Evolutionary conservation across 2,329 filamentous ascomycete species (phyloP).

Genomic region (Xylariaceae sp.): DNA sequence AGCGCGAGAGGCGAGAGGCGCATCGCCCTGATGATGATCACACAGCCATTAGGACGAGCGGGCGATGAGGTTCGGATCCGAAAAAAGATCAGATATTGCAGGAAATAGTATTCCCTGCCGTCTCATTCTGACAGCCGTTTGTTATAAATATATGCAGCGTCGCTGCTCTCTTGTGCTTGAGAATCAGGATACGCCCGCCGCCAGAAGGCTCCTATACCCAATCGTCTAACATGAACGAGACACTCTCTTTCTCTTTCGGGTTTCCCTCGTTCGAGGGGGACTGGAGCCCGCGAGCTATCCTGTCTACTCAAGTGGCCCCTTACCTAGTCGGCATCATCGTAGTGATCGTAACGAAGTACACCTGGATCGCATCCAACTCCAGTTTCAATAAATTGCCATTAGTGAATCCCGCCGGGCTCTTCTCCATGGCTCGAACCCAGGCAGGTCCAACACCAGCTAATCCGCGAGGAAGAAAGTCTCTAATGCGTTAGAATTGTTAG

Average conservation of each 20-base stretch:
- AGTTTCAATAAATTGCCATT: conserved; percentile 14
- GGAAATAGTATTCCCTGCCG: no score
- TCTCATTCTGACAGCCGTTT: no score
- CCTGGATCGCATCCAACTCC: conserved; percentile 10
- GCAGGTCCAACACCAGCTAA: neutral
- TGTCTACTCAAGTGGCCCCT: conserved; percentile 6
- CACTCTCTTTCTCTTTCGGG: neutral
- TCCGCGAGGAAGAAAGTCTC: neutral
- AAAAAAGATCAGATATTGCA: no score
- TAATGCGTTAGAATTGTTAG: conserved; percentile 4
- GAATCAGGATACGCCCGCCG: no score
- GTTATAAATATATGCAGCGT: no score
- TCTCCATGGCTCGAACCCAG: conserved; percentile 9
- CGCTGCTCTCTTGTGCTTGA: no score
- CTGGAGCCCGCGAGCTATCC: conserved; percentile 6
- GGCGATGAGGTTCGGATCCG: no score
- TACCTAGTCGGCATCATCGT: conserved; percentile 11
- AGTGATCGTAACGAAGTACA: conserved; percentile 8
- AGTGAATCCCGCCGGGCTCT: conserved; percentile 9
- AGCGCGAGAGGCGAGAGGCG: no score
- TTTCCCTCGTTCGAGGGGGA: conserved; percentile 6
- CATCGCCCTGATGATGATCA: no score
- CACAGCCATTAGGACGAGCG: no score
- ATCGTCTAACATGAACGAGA: conserved; percentile 11
- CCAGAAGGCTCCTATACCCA: no score